A percentile compares a stretch with the other conserved stretches of the same genome.
phyloP scores from a whole-genome alignment of 768 basidiomycete genomes.

The Tubosaeta sp. region DNA sequence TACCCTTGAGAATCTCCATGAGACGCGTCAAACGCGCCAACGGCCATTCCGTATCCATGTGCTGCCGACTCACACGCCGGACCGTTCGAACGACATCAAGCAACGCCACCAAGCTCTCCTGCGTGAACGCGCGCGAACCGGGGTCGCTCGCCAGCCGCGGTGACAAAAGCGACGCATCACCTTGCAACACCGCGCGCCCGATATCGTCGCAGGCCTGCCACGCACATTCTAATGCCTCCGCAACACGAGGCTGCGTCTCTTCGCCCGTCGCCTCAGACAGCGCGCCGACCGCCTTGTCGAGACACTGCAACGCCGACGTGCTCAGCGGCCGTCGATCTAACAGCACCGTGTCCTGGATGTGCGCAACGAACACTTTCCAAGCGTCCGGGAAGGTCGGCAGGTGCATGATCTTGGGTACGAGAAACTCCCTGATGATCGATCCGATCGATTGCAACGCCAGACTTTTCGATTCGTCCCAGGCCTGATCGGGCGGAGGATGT shows the following conservation, averaged over 20 bases:
- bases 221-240: constrained; percentile 52
- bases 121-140: constrained; percentile 30
- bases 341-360: constrained; percentile 68
- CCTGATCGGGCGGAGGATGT: constrained; percentile 30
- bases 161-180: constrained; percentile 12
- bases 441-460: constrained; percentile 83
- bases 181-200: constrained; percentile 48
- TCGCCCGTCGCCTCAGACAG: constrained; percentile 34
- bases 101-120: constrained; percentile 82
- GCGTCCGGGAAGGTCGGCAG: constrained; percentile 65
- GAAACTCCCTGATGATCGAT: constrained; percentile 77
- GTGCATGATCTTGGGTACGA: constrained; percentile 66
- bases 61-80: constrained; percentile 45
- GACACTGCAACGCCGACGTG: constrained; percentile 77
- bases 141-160: constrained; percentile 6
- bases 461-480: constrained; percentile 87
- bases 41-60: constrained; percentile 56
- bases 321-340: constrained; percentile 66
- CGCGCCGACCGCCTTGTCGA: constrained; percentile 75
- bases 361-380: constrained; percentile 71
- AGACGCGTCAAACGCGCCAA: constrained; percentile 60
- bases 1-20: constrained; percentile 76
- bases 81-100: constrained; percentile 67
- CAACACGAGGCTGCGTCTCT: constrained; percentile 34
- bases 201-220: constrained; percentile 72